Base-by-base conservation (phyloP, 176 grass and related monocot species). In the Puccinellia tenuiflora region DNA sequence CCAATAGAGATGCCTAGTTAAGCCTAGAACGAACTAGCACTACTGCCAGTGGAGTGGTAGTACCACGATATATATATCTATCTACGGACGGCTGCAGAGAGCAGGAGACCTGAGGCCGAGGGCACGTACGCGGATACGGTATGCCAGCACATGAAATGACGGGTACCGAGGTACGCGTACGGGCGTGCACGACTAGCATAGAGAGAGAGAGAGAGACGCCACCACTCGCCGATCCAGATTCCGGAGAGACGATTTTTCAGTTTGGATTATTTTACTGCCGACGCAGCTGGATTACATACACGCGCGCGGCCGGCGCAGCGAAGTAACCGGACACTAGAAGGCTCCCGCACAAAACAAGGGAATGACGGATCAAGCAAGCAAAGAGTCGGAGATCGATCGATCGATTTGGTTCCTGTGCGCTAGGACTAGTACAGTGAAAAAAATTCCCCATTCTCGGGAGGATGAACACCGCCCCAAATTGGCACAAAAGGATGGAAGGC, bases 121-220 rank as follows among this genome's bases (percentile, higher is more conserved):
- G 25, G 50, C 17, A 71, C 29, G 31, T 31, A 52, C 40, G 87
- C 51, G n/a, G n/a, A 85, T 76, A 56, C 42, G 62, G 48, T 59
- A 25, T 16, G 38, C 28, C 80, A 18, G 47, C 61, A 83, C 88
- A 86, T 90, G 83, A 90, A 86, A 90, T 90, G 80, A 87, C 84
- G 51, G 57, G 75, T 83, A 83, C 84, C 46, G 46, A 48, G 46
- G 71, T 86, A 90, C 84, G 14, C 84, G 14, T 5, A 15, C 5
- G 74, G 54, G 14, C 42, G 52, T 21, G 3, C 42, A 48, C 79
- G 43, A 55, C 11, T 26, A 43, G 62, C 73, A n/a, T n/a, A n/a
- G n/a, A n/a, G n/a, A n/a, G n/a, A n/a, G n/a, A n/a, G n/a, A n/a
- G n/a, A 48, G 53, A 20, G 50, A 60, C 47, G 17, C 63, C 30